A percentile compares a stretch with the other conserved stretches of the same genome.
Conservation (phyloP, 345 rosid species). For the Noccaea bulbosa region DNA sequence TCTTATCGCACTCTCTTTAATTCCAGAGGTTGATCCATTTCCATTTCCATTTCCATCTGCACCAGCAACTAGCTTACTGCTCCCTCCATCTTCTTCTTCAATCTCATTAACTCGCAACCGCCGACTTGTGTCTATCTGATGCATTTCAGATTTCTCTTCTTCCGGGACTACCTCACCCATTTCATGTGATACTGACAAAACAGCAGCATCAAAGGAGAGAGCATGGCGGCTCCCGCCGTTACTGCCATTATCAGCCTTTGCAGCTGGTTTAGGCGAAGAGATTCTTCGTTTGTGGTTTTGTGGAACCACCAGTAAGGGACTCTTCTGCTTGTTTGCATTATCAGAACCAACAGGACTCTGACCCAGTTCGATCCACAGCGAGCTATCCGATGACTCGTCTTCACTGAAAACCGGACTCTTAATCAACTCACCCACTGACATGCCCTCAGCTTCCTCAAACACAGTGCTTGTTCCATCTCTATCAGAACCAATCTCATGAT, state of each 20-base stretch:
- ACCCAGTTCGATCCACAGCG: conserved; percentile 94
- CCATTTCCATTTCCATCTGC: conserved; percentile 33
- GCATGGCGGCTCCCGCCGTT: conserved; percentile 60
- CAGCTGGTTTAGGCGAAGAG: conserved; percentile 72
- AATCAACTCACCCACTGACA: conserved; percentile 94
- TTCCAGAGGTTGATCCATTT: conserved; percentile 62
- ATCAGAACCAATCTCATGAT: conserved; percentile 79
- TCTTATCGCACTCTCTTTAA: conserved; percentile 95
- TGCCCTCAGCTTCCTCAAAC: conserved; percentile 91
- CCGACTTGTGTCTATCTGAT: conserved; percentile 32
- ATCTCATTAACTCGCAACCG: conserved; percentile 58
- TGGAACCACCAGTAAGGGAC: conserved; percentile 63
- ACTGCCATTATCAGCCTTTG: conserved; percentile 62
- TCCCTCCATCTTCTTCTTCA: conserved; percentile 65
- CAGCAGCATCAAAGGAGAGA: conserved; percentile 94
- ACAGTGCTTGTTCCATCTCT: conserved; percentile 87
- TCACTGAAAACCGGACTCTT: conserved; percentile 98
- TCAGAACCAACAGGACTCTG: conserved; percentile 90
- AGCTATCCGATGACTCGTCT: conserved; percentile 89
- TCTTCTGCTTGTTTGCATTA: conserved; percentile 58
- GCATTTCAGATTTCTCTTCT: conserved; percentile 51
- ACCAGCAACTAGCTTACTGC: conserved; percentile 43
- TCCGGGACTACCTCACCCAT: conserved; percentile 59
- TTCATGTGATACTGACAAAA: conserved; percentile 87
- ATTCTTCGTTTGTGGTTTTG: conserved; percentile 59